Base-by-base conservation (phyloP, 2,329 filamentous ascomycete species). In the Botrytis medusae region DNA sequence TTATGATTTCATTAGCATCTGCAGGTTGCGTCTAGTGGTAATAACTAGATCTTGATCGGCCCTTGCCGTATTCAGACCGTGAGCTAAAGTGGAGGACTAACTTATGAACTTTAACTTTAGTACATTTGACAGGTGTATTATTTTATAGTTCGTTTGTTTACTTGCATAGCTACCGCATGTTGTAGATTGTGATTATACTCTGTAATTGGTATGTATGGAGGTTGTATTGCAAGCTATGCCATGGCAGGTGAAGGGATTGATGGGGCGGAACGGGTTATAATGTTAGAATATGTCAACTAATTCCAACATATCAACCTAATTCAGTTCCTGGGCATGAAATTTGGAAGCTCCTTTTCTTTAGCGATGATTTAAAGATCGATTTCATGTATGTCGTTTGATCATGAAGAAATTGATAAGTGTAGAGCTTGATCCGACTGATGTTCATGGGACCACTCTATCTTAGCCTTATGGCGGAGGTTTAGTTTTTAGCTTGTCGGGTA, bases 181-280 rank as follows among this genome's bases (percentile, higher is more conserved):
- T 4, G 16, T 29, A n/a, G 48, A 51, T 51, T n/a, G 14, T 54
- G 48, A 54, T 2, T n/a, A n/a, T 12, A 12, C 48, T 54, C 25
- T 44, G 16, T 6, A 1, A 7, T n/a, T 7, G 0, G 4, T 51
- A 51, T 51, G 25, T 51, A n/a, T 14, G 25, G 4, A 51, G 10
- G 0, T 7, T n/a, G n/a, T n/a, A 14, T 16, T 1, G 25, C 25
- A 16, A n/a, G 25, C 12, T n/a, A 2, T n/a, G 12, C 5, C 5
- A 51, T n/a, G 4, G 0, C 12, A 51, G 48, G 1, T 12, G n/a
- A n/a, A 7, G 14, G 12, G 7, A n/a, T n/a, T 14, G 0, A 8
- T 51, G 22, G 9, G 25, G 46, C 25, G 2, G 0, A 51, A 2
- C 10, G 8, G 20, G 20, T 10, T 48, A 12, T 2, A 25, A 4